Conservation (phyloP, 1,139 yeast genomes). For the Candida pseudoviswanathii region DNA sequence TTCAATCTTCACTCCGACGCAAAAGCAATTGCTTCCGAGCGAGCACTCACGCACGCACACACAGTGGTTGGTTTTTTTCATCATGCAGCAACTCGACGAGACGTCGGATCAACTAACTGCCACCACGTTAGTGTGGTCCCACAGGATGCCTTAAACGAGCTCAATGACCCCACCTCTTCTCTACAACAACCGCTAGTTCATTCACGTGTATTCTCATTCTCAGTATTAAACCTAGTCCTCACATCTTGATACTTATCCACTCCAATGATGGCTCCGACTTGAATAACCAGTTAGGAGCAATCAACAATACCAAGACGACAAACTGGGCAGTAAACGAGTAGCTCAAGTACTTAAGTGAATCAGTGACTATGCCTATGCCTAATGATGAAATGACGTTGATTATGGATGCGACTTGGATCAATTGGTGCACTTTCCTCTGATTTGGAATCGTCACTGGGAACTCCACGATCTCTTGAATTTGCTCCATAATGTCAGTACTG, state of each 20-base stretch:
- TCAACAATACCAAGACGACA: conserved; percentile 13
- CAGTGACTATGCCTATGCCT: conserved; percentile 14
- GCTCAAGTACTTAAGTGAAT: conserved; percentile 12
- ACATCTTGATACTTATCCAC: conserved; percentile 17
- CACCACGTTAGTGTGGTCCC: too few relatives aligned
- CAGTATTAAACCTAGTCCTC: not conserved
- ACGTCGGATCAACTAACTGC: too few relatives aligned
- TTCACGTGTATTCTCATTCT: not conserved
- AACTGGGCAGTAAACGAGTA: conserved; percentile 16
- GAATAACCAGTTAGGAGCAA: conserved; percentile 18
- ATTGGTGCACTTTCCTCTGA: conserved; percentile 14
- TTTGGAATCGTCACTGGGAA: conserved; percentile 20
- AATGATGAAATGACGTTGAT: conserved; percentile 14
- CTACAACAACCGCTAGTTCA: too few relatives aligned
- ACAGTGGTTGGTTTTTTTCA: too few relatives aligned
- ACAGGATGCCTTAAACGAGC: too few relatives aligned
- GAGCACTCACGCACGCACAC: not conserved
- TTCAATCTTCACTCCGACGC: not conserved
- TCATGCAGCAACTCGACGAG: not conserved
- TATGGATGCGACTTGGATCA: conserved; percentile 13
- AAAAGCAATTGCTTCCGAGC: conserved; percentile 4
- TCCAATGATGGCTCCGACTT: conserved; percentile 13
- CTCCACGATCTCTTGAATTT: conserved; percentile 12
- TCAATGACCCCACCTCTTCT: too few relatives aligned
- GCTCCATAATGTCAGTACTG: conserved; percentile 12